Base-by-base conservation (phyloP, 2,329 filamentous ascomycete species). In the Fusarium coicis region DNA sequence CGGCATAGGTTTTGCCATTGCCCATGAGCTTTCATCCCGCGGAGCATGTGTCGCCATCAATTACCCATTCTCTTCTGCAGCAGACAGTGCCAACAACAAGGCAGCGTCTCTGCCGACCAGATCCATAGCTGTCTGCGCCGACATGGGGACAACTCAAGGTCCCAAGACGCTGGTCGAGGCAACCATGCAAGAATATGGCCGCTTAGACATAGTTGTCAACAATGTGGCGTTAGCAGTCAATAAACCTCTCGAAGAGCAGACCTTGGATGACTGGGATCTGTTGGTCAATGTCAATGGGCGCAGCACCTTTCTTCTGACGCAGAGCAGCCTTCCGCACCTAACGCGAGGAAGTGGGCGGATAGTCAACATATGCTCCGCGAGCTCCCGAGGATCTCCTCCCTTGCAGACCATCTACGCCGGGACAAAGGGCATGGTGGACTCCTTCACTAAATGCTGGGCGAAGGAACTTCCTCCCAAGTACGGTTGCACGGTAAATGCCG, bases 21-120 rank as follows among this genome's bases (percentile, higher is more conserved):
- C 56, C 14, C 26, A 52, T 4, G 56, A 59, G 21, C 56, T 59
- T 59, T 9, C 56, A 4, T 52, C 56, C 26, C 43, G 56, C 0
- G 44, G 56, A 6, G 56, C 44, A 21, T 2, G 2, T 34, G 43
- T 59, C 15, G 18, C 44, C 10, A 52, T 52, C 12, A 59, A 59
- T 12, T 59, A 59, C 26, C 44, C 56, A 40, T 52, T 40, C 19
- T 1, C 34, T 12, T 23, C 26, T 11, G 44, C 14, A 10, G 16
- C 44, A 10, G 56, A 59, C n/a, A n/a, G 7, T 18, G 56, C 34
- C 43, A 59, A 40, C 83, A 28, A 15, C 0, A 53, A 53, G 32
- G 49, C 49, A 1, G 32, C 18, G 0, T 21, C 32, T 11, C 18
- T 53, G 0, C 23, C 49, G 12, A 53, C 18, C 3, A 37, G 0